Percentiles rank a stretch among this genome's conserved stretches.
Evolutionary conservation across 495 filamentous ascomycete genomes (phyloP).

Genomic region (Barbatosphaeria neglecta): DNA sequence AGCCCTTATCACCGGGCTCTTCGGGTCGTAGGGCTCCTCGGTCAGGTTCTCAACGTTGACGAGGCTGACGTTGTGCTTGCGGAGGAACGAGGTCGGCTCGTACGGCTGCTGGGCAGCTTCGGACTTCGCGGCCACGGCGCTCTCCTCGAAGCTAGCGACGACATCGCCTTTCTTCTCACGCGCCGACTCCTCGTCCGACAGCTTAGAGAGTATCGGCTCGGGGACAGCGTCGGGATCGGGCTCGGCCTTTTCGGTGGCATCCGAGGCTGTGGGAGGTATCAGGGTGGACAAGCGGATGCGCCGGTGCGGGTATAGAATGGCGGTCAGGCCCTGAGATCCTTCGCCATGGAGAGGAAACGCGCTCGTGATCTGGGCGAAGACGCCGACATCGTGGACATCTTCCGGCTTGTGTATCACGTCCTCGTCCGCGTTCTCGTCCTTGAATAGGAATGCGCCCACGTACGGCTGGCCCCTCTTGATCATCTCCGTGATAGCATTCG

Average conservation of each 20-base stretch:
- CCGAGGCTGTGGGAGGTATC: constrained; percentile 46
- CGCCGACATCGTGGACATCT: constrained; percentile 89
- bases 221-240: constrained; percentile 34
- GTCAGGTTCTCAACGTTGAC: constrained; percentile 88
- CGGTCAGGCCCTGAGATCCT: constrained; percentile 59
- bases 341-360: constrained; percentile 82
- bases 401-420: constrained; percentile 79
- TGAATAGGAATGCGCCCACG: constrained; percentile 91
- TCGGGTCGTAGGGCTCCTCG: constrained; percentile 82
- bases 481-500: constrained; percentile 85
- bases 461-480: constrained; percentile 98
- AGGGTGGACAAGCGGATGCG: constrained; percentile 81
- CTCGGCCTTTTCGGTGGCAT: constrained; percentile 23
- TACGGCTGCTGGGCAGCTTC: constrained; percentile 45
- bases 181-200: constrained; percentile 29
- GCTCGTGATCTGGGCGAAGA: constrained; percentile 95
- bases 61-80: constrained; percentile 79
- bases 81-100: constrained; percentile 83
- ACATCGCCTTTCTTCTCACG: constrained; percentile 79
- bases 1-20: constrained; percentile 73
- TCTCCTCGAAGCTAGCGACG: constrained; percentile 94
- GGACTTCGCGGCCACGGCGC: constrained; percentile 36
- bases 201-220: constrained; percentile 40
- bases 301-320: constrained; percentile 90
- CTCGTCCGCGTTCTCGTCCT: constrained; percentile 85